Evolutionary conservation across 371 early-diverging fungal species (phyloP).

Genomic region (Apophysomyces trapeziformis): DNA sequence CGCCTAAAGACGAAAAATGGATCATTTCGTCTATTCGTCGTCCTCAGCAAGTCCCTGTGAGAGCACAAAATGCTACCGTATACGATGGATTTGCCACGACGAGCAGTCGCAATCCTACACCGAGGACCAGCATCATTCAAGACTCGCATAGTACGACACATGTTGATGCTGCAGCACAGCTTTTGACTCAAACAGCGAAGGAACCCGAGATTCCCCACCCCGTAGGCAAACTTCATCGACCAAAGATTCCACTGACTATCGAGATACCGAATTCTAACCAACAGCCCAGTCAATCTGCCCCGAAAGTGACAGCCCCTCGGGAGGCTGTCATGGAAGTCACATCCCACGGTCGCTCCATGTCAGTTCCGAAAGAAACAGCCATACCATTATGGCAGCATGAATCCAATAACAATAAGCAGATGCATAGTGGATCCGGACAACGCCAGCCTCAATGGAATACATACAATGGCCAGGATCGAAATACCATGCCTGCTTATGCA

Average conservation of each 20-base stretch:
- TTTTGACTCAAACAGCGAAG: constrained; percentile 9
- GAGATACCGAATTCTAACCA: constrained; percentile 44
- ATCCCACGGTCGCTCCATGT: constrained; percentile 9
- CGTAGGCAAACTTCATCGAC: constrained; percentile 31
- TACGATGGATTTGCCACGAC: constrained; percentile 21
- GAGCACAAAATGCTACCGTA: constrained; percentile 35
- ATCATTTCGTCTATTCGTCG: constrained; percentile 52
- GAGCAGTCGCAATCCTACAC: constrained; percentile 10
- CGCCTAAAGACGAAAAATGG: constrained; percentile 55
- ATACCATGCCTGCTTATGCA: constrained; percentile 15
- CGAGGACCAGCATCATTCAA: constrained; percentile 9
- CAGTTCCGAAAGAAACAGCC: background rate
- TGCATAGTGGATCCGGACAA: constrained; percentile 2
- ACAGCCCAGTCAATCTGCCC: constrained; percentile 11
- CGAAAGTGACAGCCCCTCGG: constrained; percentile 29
- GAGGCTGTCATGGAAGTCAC: constrained; percentile 35
- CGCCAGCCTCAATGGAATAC: constrained; percentile 1
- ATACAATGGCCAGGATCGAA: constrained; percentile 17
- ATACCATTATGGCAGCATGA: background rate
- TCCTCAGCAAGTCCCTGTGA: constrained; percentile 51
- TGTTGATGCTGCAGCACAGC: constrained; percentile 8
- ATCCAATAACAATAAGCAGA: constrained; percentile 4
- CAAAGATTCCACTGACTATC: constrained; percentile 39
- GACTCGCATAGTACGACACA: constrained; percentile 1
- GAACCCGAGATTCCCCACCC: background rate